Base-by-base conservation (phyloP, 2,329 filamentous ascomycete species). In the Pyrenochaeta sp. region DNA sequence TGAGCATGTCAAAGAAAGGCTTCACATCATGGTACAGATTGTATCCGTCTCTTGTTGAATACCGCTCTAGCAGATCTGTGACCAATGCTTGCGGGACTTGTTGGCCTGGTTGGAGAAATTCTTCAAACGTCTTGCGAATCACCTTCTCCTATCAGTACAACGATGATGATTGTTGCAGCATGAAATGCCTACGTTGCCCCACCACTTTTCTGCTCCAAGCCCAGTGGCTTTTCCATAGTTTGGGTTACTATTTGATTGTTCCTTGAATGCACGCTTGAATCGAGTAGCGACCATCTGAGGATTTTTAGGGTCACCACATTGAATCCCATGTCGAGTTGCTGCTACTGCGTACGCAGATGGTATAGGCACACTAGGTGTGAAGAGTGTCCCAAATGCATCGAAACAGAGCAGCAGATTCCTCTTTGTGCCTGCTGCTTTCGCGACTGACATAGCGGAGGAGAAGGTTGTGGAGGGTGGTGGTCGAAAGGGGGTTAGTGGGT, bases 381-480 rank as follows among this genome's bases (percentile, higher is more conserved):
- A 88, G 2, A 89, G 75, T 0, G 86, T 89, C n/a, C 83, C 85
- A 60, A 88, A 88, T 4, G 86, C 86, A 67, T 89, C 86, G 47
- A 89, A 84, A 54, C 84, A 85, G 1, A 88, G 69, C 0, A 88
- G 72, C 1, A 88, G 77, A 54, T 85, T 83, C 46, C 61, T 72
- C 47, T 63, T 70, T 23, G 49, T 35, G n/a, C 45, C 10, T 5
- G 57, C 35, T 46, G 39, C 23, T 32, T 52, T 48, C 21, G 60
- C 18, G 18, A 46, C 14, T 17, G 55, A 15, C 58, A 54, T 47
- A 33, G 41, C 58, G 60, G 61, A 49, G 60, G 61, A 49, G 49
- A 11, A 30, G 30, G 43, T 40, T 41, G 48, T 35, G 47, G 39
- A 51, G 50, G 50, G 45, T 64, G 54, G 46, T 56, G 46, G 52